Evolutionary conservation across 768 basidiomycete genomes (phyloP).

Genomic region (Crassisporium funariophilum): DNA sequence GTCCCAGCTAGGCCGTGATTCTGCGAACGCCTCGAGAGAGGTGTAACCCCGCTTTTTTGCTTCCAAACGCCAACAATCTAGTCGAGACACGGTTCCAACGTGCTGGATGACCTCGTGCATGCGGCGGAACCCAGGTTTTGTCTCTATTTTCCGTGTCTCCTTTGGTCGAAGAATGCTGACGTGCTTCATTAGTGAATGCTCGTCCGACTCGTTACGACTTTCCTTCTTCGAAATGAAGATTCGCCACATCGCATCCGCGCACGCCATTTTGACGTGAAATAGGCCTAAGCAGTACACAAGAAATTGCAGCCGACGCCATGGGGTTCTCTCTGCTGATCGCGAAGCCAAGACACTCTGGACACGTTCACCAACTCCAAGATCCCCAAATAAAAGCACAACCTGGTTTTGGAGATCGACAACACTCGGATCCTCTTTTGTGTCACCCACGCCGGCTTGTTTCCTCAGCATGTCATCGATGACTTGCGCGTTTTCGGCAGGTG

Average conservation of each 20-base stretch:
- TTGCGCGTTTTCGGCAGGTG: slow-evolving; percentile 18
- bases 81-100: slow-evolving; percentile 20
- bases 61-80: slow-evolving; percentile 33
- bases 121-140: slow-evolving; percentile 34
- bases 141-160: slow-evolving; percentile 31
- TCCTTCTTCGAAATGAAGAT: slow-evolving; percentile 20
- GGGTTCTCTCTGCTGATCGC: slow-evolving; percentile 27
- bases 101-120: slow-evolving; percentile 40
- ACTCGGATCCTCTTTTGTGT: slow-evolving; percentile 10
- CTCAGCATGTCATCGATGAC: slow-evolving; percentile 18
- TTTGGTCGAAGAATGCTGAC: slow-evolving; percentile 26
- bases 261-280: slow-evolving; percentile 38
- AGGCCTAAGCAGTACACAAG: slow-evolving; percentile 34
- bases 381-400: slow-evolving; percentile 27
- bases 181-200: slow-evolving; percentile 24
- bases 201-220: slow-evolving; percentile 16
- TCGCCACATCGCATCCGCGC: slow-evolving; percentile 31
- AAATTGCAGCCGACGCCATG: slow-evolving; percentile 29
- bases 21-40: slow-evolving; percentile 31
- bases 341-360: slow-evolving; percentile 21
- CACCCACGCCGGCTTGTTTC: slow-evolving; percentile 24
- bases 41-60: slow-evolving; percentile 6
- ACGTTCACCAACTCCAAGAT: slow-evolving; percentile 28
- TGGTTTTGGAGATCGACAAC: slow-evolving; percentile 2
- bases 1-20: slow-evolving; percentile 26